Evolutionary conservation across 2,329 filamentous ascomycete species (phyloP), one percentile per base, ranked within the genome.

Genomic region (Pleoardoris graminearum): DNA sequence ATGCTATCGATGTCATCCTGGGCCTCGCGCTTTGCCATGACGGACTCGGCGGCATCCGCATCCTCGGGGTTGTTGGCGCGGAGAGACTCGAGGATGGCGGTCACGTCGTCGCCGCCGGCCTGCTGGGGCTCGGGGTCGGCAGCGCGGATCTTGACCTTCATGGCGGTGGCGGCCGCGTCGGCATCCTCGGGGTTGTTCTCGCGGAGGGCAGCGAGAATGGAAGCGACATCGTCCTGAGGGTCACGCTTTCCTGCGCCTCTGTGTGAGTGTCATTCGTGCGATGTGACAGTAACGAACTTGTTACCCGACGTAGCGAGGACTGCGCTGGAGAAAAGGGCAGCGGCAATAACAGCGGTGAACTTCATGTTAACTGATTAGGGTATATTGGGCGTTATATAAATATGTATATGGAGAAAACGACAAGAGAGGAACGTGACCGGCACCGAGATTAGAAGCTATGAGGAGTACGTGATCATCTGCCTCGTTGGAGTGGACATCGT

Each of bases 171-270:
- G 2, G 62, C 62, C 25, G 63, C 63, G 17, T 62, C 59, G 32
- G 65, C 62, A 17, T 67, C 65, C 25, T 65, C 59, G 10, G 66
- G 64, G 51, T 64, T 67, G 58, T 68, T 66, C 37, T 54, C 57
- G 27, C 60, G 58, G 39, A 70, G 61, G 19, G 66, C 65, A 19
- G 62, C 61, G 41, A 69, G 62, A 41, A 69, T 68, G 44, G 52
- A 58, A 8, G 61, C 57, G 3, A 70, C 50, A 19, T 68, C 64
- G 17, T 66, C 51, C 41, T 64, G 59, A 14, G 51, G 46, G 25
- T 51, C 51, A 22, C 58, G 57, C 48, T 57, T 59, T 19, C 25
- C 56, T 59, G 36, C n/a, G 7, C 7, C n/a, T n/a, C n/a, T 7
- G 42, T n/a, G 50, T 33, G 49, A 46, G 14, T 44, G 36, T 38